A percentile compares a stretch with the other conserved stretches of the same genome.
These are phyloP conservation scores for Halophytophthora batemanensis DNA, from an alignment of 352 stramenopile genomes.

Conservation along the genomic window DNA sequence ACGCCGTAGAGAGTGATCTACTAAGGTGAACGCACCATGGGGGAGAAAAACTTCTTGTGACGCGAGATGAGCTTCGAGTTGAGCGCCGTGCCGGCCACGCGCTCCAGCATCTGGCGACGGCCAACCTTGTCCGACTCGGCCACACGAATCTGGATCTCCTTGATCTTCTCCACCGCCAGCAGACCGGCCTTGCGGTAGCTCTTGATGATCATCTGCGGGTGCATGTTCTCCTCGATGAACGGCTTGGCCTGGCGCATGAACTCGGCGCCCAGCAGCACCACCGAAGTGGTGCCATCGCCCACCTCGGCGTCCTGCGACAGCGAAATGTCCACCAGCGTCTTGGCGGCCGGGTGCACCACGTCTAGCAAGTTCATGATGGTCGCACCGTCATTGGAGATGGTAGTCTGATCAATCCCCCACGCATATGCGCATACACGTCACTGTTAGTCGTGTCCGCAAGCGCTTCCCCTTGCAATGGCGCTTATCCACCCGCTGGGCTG, in stretches of 20 bases:
- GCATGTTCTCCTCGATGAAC: slow-evolving; percentile 98
- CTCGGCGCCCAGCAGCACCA: slow-evolving; percentile 96
- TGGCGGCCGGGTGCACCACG: slow-evolving; percentile 98
- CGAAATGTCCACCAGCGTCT: slow-evolving; percentile 98
- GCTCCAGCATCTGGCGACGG: slow-evolving; percentile 88
- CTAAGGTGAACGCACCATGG: slow-evolving; percentile 76
- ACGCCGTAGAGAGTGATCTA: not conserved
- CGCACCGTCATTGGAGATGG: slow-evolving; percentile 98
- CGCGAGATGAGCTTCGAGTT: slow-evolving; percentile 98
- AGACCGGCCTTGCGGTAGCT: slow-evolving; percentile 85
- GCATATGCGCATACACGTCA: too few relatives aligned
- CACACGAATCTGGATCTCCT: slow-evolving; percentile 83
- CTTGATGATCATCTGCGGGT: slow-evolving; percentile 91
- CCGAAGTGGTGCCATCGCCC: slow-evolving; percentile 95
- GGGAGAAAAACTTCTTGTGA: slow-evolving; percentile 97
- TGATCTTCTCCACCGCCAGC: slow-evolving; percentile 83
- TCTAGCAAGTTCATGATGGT: slow-evolving; percentile 99
- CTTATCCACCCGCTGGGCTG: not conserved
- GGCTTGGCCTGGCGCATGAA: slow-evolving; percentile 97
- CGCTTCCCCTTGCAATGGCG: too few relatives aligned
- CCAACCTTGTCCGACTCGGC: slow-evolving; percentile 75
- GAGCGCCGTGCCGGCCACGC: slow-evolving; percentile 93
- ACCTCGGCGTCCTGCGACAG: slow-evolving; percentile 89
- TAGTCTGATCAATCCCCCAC: slow-evolving; percentile 53
- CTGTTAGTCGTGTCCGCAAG: too few relatives aligned